Evolutionary conservation across 768 basidiomycete species (phyloP), one percentile per base, ranked within the genome.

Genomic region (Mrakia frigida): DNA sequence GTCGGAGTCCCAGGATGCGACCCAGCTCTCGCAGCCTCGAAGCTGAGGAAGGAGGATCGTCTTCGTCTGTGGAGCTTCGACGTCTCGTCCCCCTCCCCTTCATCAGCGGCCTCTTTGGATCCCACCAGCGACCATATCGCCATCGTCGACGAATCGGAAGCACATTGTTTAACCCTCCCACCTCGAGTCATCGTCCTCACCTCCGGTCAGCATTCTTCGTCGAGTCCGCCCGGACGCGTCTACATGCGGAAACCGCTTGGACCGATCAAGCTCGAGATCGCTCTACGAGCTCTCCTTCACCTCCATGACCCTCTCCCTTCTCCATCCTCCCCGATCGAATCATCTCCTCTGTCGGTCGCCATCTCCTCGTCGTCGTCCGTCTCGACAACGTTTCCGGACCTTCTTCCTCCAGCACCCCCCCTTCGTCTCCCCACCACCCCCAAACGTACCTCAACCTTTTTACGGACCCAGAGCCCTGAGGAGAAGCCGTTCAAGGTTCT

Each of bases 161-260:
- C 37, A 6, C 25, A 11, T 7, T 39, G 9, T 1, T 37, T 43
- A 11, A 41, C 37, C 18, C 65, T 68, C 23, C 65, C 65, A 13
- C 39, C 21, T 21, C 65, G 65, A 25, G 21, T 68, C 35, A 68
- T 68, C 37, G 37, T 68, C 23, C 65, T 68, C 65, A 68, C 65
- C 21, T 16, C 37, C 33, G 23, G 7, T 23, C 37, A 68, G 7
- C 18, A 18, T 13, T 18, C 0, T 2, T 41, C 39, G 1, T 68
- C 65, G 3, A 25, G 16, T 10, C 65, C 65, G 10, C 39, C 35
- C 10, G 65, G 65, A 25, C 35, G 35, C 35, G 65, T 68, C 9
- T 68, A 25, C 39, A 21, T 68, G 5, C 65, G 65, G 0, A 16
- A 21, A 11, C 65, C 65, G 6, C 39, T 68, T 1, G 65, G 65